Conservation (phyloP, 257 asterid species). For the Solanum arcanum region DNA sequence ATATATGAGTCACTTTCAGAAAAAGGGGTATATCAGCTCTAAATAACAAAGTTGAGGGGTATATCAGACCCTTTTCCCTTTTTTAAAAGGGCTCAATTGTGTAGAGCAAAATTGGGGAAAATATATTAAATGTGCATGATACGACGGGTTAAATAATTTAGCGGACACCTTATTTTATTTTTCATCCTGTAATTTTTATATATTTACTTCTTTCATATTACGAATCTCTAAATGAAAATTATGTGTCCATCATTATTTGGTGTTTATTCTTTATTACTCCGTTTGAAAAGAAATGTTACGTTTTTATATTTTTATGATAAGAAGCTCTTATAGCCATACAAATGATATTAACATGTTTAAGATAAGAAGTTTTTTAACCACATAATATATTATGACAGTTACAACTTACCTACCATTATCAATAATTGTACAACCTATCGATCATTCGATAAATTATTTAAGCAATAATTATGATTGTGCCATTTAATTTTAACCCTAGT, state of each 20-base stretch:
- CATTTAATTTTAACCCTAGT: background rate
- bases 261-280: no score
- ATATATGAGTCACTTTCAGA: no score
- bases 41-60: no score
- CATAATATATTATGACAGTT: background rate
- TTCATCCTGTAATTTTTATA: no score
- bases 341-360: background rate
- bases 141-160: background rate
- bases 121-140: no score
- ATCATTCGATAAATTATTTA: no score
- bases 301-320: no score
- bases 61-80: no score
- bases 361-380: background rate
- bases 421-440: background rate
- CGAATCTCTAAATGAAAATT: fast-evolving
- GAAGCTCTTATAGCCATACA: background rate
- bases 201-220: no score
- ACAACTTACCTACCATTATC: background rate
- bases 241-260: background rate
- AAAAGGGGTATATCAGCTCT: no score
- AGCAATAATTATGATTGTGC: background rate
- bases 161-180: fast-evolving
- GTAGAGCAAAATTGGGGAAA: background rate
- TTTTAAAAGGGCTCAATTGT: background rate
- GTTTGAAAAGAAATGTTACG: no score